Conservation (phyloP, 805 yeast genomes). For the Wickerhamiella kurtzmanii region DNA sequence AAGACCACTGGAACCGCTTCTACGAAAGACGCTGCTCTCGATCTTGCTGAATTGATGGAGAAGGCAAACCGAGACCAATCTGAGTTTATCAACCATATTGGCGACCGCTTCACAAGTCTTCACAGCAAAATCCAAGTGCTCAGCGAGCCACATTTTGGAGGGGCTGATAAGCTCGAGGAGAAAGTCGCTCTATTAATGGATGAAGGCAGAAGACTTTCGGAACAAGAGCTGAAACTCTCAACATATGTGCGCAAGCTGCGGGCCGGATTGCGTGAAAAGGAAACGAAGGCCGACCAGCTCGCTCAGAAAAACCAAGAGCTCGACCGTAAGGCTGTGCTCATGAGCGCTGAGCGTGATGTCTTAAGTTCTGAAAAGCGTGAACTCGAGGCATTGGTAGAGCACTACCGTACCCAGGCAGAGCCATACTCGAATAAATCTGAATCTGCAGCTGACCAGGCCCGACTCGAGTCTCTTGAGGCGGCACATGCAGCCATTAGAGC, state of each 20-base stretch:
- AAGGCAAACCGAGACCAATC: not conserved
- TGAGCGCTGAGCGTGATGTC: slow-evolving; percentile 30
- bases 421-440: slow-evolving; percentile 13
- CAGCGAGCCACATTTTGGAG: slow-evolving; percentile 1
- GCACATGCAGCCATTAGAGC: slow-evolving; percentile 67
- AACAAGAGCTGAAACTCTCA: slow-evolving; percentile 49
- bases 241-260: slow-evolving; percentile 54
- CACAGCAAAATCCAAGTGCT: slow-evolving; percentile 12
- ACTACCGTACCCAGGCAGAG: slow-evolving; percentile 51
- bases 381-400: slow-evolving; percentile 43
- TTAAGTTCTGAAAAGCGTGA: slow-evolving; percentile 23
- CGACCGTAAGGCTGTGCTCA: slow-evolving; percentile 9
- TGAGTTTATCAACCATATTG: slow-evolving; percentile 3
- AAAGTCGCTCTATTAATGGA: slow-evolving; percentile 51
- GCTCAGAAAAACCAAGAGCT: not conserved
- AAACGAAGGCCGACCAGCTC: slow-evolving; percentile 16
- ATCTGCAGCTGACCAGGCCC: slow-evolving; percentile 15
- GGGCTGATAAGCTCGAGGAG: slow-evolving; percentile 29
- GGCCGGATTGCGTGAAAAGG: slow-evolving; percentile 32
- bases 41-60: slow-evolving; percentile 12
- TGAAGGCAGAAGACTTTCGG: slow-evolving; percentile 18
- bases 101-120: slow-evolving; percentile 6
- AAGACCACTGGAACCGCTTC: too few species aligned
- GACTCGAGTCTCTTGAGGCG: slow-evolving; percentile 45
- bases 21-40: slow-evolving; percentile 7